Percentiles rank a stretch among this genome's conserved stretches.
Conservation (phyloP, 805 yeast genomes). For the Yueomyces sp. region DNA sequence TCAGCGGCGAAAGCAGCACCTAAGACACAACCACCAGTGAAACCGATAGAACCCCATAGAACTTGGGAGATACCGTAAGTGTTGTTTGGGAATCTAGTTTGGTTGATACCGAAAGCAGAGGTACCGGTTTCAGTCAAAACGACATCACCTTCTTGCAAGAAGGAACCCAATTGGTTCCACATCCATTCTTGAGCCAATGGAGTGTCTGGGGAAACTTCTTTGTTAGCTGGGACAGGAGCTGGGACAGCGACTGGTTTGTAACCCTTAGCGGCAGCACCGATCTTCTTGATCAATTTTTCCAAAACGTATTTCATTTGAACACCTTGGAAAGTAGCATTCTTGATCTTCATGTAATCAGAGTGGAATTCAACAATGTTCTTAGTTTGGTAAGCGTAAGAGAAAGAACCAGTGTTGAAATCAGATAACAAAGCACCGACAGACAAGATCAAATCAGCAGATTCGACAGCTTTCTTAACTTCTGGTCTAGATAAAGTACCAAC, state of each 20-base stretch:
- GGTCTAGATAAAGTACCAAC: slow-evolving; percentile 64
- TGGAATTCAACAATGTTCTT: slow-evolving; percentile 65
- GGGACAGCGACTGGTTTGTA: slow-evolving; percentile 44
- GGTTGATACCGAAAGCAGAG: slow-evolving; percentile 54
- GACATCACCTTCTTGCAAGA: slow-evolving; percentile 51
- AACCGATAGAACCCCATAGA: slow-evolving; percentile 64
- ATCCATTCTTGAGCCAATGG: slow-evolving; percentile 49
- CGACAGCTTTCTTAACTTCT: slow-evolving; percentile 56
- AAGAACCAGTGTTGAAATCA: slow-evolving; percentile 81
- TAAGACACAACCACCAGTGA: slow-evolving; percentile 46
- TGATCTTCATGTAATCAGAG: slow-evolving; percentile 57
- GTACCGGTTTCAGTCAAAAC: slow-evolving; percentile 62
- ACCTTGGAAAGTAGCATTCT: slow-evolving; percentile 53
- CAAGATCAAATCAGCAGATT: slow-evolving; percentile 55
- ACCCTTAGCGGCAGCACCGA: slow-evolving; percentile 25
- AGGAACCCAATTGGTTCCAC: slow-evolving; percentile 48
- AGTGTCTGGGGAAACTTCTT: slow-evolving; percentile 29
- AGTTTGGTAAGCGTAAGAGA: slow-evolving; percentile 58
- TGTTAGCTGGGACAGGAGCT: slow-evolving; percentile 29
- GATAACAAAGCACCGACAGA: slow-evolving; percentile 72
- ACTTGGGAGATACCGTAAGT: slow-evolving; percentile 57
- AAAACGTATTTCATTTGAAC: slow-evolving; percentile 50
- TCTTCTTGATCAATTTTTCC: slow-evolving; percentile 25
- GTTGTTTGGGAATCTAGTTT: slow-evolving; percentile 46
- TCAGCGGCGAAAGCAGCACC: slow-evolving; percentile 56